Base-by-base conservation (phyloP, 2,329 filamentous ascomycete genomes). In the Epichloe hybrida region DNA sequence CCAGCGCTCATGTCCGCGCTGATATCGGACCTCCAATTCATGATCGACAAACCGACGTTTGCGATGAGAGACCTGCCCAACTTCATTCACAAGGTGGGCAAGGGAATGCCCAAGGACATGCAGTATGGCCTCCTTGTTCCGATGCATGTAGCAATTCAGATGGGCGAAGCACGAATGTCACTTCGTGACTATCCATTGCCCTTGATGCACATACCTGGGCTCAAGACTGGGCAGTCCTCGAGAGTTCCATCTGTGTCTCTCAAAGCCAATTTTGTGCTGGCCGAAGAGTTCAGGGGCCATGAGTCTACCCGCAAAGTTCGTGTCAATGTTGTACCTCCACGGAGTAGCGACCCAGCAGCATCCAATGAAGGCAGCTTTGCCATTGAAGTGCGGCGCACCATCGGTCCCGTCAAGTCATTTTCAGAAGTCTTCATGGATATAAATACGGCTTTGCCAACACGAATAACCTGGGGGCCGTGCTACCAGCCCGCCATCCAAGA, bases 401-500 rank as follows among this genome's bases (percentile, higher is more conserved):
- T 97, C 35, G 88, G 90, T 8, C 88, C 94, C 0, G 88, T 98
- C 56, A 98, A 98, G 69, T 94, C 89, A 0, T 98, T 93, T 64
- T 96, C 93, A 0, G 86, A 97, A 62, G 90, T 96, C 66, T 80
- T 79, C 36, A 76, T 98, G 59, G 87, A 95, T 56, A 90, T 98
- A 66, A 95, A 97, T 65, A 96, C 91, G 2, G 86, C 84, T 50
- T 80, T 91, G 52, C 88, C 94, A 2, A 98, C 93, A 0, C 82
- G 87, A 43, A 91, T 98, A 49, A 96, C 91, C 0, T 98, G 93
- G 94, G 90, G 90, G 7, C 90, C 93, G 44, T 95, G 90, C 2
- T 98, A 97, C 62, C 94, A 98, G 62, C 93, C 94, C 31, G 91
- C 91, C 1, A 91, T 98, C 46, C 93, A 98, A 65, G 94, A 98